phyloP scores from a whole-genome alignment of 805 yeast genomes.

The Nakazawaea populi region DNA sequence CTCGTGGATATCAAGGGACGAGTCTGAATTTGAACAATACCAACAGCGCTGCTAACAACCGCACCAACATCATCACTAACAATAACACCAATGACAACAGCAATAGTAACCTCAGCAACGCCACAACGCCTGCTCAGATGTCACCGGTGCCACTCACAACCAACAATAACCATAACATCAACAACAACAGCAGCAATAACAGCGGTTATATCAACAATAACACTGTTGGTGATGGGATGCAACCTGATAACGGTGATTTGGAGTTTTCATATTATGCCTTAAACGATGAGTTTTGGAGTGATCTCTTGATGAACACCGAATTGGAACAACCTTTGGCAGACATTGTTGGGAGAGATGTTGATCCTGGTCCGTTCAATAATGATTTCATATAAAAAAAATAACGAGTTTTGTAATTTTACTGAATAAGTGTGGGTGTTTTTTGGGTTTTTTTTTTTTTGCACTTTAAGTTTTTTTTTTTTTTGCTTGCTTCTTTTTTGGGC shows the following conservation, averaged over 20 bases:
- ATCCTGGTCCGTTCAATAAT: background rate
- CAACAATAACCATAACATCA: no score
- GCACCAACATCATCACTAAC: conserved; percentile 1
- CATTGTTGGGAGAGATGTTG: background rate
- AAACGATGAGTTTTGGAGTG: conserved; percentile 72
- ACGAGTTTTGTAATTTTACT: background rate
- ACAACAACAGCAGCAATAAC: background rate
- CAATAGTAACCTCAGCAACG: background rate
- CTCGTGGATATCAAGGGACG: background rate
- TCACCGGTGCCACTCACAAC: background rate
- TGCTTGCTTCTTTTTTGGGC: no score
- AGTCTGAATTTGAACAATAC: background rate
- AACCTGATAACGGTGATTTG: conserved; percentile 21
- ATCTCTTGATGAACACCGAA: conserved; percentile 30
- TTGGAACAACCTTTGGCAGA: conserved; percentile 4
- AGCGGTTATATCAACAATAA: background rate
- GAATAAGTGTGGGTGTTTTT: background rate
- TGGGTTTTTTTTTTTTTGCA: background rate
- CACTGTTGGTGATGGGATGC: background rate
- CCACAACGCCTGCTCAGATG: background rate
- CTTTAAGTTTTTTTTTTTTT: background rate
- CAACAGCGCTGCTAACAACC: background rate
- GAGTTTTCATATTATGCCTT: conserved; percentile 48
- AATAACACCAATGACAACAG: background rate
- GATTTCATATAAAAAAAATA: background rate